A percentile compares a stretch with the other conserved stretches of the same genome.
These are phyloP conservation scores for Friedmanniomyces endolithicus DNA, from an alignment of 495 filamentous ascomycete species.

Conservation along the genomic window DNA sequence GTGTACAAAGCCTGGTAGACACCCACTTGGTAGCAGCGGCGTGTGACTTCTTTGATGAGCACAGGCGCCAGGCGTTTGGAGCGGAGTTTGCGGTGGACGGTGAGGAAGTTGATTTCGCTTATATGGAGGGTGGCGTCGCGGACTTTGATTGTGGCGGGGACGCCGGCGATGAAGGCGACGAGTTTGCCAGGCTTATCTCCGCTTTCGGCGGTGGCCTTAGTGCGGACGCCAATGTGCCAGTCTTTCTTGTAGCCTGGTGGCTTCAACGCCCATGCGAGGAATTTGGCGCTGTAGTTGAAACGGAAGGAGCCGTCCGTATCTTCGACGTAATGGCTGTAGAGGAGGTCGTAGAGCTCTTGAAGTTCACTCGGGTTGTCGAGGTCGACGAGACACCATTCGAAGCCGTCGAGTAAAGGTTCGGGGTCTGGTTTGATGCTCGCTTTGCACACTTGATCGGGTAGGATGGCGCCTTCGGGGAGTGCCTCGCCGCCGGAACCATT, in stretches of 20 bases:
- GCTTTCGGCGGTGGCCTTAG: slow-evolving; percentile 40
- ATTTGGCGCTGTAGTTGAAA: slow-evolving; percentile 81
- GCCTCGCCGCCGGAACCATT: slow-evolving; percentile 23
- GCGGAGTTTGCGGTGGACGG: slow-evolving; percentile 93
- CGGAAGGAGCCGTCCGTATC: slow-evolving; percentile 94
- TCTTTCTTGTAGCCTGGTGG: slow-evolving; percentile 89
- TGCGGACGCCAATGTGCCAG: slow-evolving; percentile 89
- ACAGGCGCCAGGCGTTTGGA: slow-evolving; percentile 83
- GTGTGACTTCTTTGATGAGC: slow-evolving; percentile 93
- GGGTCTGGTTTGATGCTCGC: slow-evolving; percentile 56
- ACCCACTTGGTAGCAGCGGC: slow-evolving; percentile 66
- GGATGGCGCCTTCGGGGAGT: slow-evolving; percentile 48
- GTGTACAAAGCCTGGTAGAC: slow-evolving; percentile 96
- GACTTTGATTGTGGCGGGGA: slow-evolving; percentile 70
- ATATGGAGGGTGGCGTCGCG: slow-evolving; percentile 60
- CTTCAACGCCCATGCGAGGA: slow-evolving; percentile 87
- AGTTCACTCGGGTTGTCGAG: slow-evolving; percentile 52
- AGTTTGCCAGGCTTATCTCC: slow-evolving; percentile 41
- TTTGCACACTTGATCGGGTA: slow-evolving; percentile 54
- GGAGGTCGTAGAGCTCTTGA: slow-evolving; percentile 50
- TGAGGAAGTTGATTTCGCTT: slow-evolving; percentile 95
- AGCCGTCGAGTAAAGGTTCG: slow-evolving; percentile 54
- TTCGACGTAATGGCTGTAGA: slow-evolving; percentile 90
- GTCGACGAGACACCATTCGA: slow-evolving; percentile 91
- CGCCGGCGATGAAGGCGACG: slow-evolving; percentile 87